Conservation (phyloP, 805 yeast genomes). For the Saccharomycopsis oosterbeekiorum region DNA sequence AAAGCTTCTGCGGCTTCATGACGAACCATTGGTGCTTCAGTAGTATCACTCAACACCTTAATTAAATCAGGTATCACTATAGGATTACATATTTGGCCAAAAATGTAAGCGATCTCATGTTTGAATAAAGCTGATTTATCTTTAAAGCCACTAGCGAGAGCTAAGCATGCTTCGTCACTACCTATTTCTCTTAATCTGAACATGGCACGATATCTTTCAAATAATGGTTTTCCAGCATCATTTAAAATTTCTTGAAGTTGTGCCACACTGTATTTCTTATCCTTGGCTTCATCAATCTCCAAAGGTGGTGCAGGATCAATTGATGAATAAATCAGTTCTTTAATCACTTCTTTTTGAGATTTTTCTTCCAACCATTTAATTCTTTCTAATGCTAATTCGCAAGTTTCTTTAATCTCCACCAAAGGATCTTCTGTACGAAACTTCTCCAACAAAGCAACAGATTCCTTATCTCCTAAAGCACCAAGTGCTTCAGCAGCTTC, state of each 20-base stretch:
- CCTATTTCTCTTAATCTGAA: conserved; percentile 94
- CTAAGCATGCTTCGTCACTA: conserved; percentile 84
- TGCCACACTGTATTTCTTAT: conserved; percentile 47
- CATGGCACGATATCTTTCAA: conserved; percentile 97
- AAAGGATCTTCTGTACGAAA: conserved; percentile 66
- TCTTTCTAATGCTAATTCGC: conserved; percentile 93
- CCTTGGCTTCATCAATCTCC: conserved; percentile 34
- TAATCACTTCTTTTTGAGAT: conserved; percentile 58
- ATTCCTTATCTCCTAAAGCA: conserved; percentile 76
- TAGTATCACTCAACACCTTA: conserved; percentile 63
- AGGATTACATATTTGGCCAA: conserved; percentile 94
- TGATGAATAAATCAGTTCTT: conserved; percentile 68
- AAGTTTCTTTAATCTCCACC: conserved; percentile 89
- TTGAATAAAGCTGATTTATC: conserved; percentile 91
- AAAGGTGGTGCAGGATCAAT: conserved; percentile 99
- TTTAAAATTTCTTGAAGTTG: conserved; percentile 61
- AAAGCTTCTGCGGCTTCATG: conserved; percentile 99
- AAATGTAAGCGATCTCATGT: conserved; percentile 96
- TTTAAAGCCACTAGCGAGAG: conserved; percentile 79
- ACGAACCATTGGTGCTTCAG: conserved; percentile 97
- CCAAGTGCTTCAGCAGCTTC: conserved; percentile 99
- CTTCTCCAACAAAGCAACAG: conserved; percentile 54
- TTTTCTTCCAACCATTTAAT: conserved; percentile 56
- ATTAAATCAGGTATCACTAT: conserved; percentile 81
- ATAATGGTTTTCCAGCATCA: conserved; percentile 68